Conservation (phyloP, 2,329 filamentous ascomycete genomes). For the Arthrinium phaeospermum region DNA sequence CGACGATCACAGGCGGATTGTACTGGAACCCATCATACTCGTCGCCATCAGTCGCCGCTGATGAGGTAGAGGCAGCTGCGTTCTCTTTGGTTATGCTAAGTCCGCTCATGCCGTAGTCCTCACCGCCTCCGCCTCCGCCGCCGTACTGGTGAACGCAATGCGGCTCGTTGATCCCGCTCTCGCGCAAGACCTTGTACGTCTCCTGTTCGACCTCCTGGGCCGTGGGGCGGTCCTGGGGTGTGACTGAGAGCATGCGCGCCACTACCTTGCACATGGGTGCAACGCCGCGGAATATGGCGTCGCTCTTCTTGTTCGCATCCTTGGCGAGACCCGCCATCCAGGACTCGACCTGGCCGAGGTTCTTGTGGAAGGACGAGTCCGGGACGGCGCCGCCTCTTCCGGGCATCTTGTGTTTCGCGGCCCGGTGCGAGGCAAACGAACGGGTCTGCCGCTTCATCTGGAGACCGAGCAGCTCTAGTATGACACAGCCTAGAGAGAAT, state of each 20-base stretch:
- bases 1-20: slow-evolving; percentile 2
- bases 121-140: slow-evolving; percentile 20
- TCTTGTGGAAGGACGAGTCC: slow-evolving; percentile 76
- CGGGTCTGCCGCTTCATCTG: slow-evolving; percentile 70
- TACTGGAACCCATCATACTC: not conserved
- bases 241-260: slow-evolving; percentile 58
- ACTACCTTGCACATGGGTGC: slow-evolving; percentile 58
- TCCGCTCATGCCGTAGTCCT: slow-evolving; percentile 39
- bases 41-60: slow-evolving; percentile 22
- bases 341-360: slow-evolving; percentile 68
- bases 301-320: slow-evolving; percentile 59
- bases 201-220: slow-evolving; percentile 58
- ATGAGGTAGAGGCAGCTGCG: not conserved
- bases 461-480: slow-evolving; percentile 73
- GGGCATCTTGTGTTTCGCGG: slow-evolving; percentile 65
- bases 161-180: slow-evolving; percentile 54
- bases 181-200: slow-evolving; percentile 58
- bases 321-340: slow-evolving; percentile 70
- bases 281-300: slow-evolving; percentile 56
- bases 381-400: slow-evolving; percentile 65
- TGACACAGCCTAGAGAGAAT: slow-evolving; percentile 75
- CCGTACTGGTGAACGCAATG: slow-evolving; percentile 60
- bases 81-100: slow-evolving; percentile 39
- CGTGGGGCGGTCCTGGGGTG: slow-evolving; percentile 58
- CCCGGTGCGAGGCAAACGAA: slow-evolving; percentile 70